phyloP scores from a whole-genome alignment of 768 basidiomycete genomes.

The Zangia roseola region DNA sequence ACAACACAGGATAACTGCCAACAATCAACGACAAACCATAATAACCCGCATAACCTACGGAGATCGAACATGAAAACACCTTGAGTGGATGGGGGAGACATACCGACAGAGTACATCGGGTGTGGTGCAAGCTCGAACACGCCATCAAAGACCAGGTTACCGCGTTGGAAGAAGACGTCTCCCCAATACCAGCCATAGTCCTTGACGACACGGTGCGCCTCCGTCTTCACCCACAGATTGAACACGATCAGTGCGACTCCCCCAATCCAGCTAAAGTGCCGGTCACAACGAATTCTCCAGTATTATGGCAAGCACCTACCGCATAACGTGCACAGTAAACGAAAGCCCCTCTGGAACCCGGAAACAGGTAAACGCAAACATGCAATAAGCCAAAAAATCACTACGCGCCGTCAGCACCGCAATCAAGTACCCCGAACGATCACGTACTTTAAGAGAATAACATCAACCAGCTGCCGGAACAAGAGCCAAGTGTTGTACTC shows the following conservation, averaged over 20 bases:
- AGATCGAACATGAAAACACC: neutral
- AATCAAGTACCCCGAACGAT: neutral
- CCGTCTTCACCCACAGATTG: slow-evolving; percentile 98
- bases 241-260: slow-evolving; percentile 85
- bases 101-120: slow-evolving; percentile 93
- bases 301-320: slow-evolving; percentile 43
- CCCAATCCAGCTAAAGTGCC: slow-evolving; percentile 69
- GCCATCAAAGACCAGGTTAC: slow-evolving; percentile 92
- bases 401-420: slow-evolving; percentile 38
- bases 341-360: slow-evolving; percentile 81
- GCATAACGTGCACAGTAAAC: slow-evolving; percentile 67
- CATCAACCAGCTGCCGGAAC: slow-evolving; percentile 93
- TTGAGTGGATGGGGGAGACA: slow-evolving; percentile 3
- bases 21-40: slow-evolving; percentile 92
- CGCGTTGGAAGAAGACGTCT: slow-evolving; percentile 90
- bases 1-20: slow-evolving; percentile 87
- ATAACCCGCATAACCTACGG: slow-evolving; percentile 88
- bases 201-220: slow-evolving; percentile 96
- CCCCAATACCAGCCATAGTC: slow-evolving; percentile 99
- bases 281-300: neutral
- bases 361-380: slow-evolving; percentile 94
- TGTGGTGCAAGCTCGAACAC: slow-evolving; percentile 94
- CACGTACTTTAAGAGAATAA: slow-evolving; percentile 91
- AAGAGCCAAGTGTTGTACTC: slow-evolving; percentile 98
- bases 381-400: slow-evolving; percentile 91